Conservation (phyloP, 768 basidiomycete species). For the Peribolospora baueri region DNA sequence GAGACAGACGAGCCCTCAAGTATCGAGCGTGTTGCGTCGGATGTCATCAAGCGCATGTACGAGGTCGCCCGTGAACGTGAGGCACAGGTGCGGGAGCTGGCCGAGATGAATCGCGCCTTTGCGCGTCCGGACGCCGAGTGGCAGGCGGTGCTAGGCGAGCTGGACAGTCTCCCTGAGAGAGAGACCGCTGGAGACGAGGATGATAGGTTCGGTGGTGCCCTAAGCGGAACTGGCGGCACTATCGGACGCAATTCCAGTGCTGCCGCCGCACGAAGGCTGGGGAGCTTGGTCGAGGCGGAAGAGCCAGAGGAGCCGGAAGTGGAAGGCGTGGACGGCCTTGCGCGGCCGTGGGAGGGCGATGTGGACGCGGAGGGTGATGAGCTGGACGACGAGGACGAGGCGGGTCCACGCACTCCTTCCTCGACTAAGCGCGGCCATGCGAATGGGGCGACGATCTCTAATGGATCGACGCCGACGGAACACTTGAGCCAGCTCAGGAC, state of each 20-base stretch:
- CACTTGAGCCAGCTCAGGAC: conserved; percentile 48
- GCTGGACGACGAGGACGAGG: conserved; percentile 24
- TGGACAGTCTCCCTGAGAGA: conserved; percentile 28
- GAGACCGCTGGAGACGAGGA: too few relatives aligned
- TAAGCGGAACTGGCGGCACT: too few relatives aligned
- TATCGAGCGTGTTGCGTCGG: conserved; percentile 46
- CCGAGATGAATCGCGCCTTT: conserved; percentile 57
- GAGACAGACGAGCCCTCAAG: conserved; percentile 4
- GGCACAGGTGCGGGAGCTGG: conserved; percentile 49
- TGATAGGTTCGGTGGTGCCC: too few relatives aligned
- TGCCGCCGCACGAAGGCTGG: too few relatives aligned
- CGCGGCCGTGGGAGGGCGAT: neutral
- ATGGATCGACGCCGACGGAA: too few relatives aligned
- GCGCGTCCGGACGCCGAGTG: conserved; percentile 58
- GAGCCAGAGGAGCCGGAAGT: conserved; percentile 14
- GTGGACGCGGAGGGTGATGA: conserved; percentile 26
- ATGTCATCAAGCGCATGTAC: conserved; percentile 52
- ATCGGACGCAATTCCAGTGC: too few relatives aligned
- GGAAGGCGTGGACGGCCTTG: conserved; percentile 25
- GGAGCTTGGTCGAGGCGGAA: too few relatives aligned
- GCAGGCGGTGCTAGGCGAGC: conserved; percentile 38
- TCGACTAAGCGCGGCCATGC: conserved; percentile 13
- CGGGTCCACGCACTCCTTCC: conserved; percentile 22
- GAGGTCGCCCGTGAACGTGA: conserved; percentile 53
- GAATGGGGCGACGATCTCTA: too few relatives aligned